Conservation (phyloP, 495 filamentous ascomycete genomes). For the Hypoxylon perforatum region DNA sequence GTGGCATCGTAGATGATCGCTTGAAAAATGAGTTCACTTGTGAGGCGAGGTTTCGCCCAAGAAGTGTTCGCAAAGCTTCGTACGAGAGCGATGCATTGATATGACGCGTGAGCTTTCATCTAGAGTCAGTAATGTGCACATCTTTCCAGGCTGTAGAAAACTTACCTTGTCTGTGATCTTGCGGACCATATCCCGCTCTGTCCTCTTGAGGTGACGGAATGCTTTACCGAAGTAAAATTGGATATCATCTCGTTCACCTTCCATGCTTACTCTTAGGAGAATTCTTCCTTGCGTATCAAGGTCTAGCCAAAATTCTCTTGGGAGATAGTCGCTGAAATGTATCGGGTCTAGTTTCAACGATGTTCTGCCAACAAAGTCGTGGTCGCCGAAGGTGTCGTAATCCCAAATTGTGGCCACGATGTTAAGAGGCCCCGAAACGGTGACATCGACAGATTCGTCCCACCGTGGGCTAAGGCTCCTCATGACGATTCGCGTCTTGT, state of each 20-base stretch:
- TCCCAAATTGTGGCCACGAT: slow-evolving; percentile 99
- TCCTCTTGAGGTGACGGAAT: slow-evolving; percentile 92
- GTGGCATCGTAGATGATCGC: slow-evolving; percentile 61
- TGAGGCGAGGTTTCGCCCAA: slow-evolving; percentile 80
- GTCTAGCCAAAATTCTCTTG: slow-evolving; percentile 96
- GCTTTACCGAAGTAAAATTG: slow-evolving; percentile 99
- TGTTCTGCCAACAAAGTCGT: slow-evolving; percentile 95
- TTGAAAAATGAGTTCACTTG: slow-evolving; percentile 83
- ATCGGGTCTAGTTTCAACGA: slow-evolving; percentile 93
- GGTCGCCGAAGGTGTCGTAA: slow-evolving; percentile 96
- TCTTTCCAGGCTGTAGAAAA: not conserved
- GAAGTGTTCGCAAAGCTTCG: slow-evolving; percentile 76
- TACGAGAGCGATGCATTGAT: slow-evolving; percentile 91
- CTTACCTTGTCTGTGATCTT: slow-evolving; percentile 97
- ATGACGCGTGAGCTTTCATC: slow-evolving; percentile 83
- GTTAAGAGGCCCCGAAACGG: slow-evolving; percentile 88
- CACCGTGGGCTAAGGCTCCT: slow-evolving; percentile 93
- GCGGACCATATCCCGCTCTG: slow-evolving; percentile 96
- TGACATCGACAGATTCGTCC: slow-evolving; percentile 98
- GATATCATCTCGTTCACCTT: slow-evolving; percentile 97
- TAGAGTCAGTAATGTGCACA: slow-evolving; percentile 29
- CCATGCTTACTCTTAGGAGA: slow-evolving; percentile 93
- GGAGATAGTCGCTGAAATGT: slow-evolving; percentile 95
- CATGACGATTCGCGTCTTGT: slow-evolving; percentile 93
- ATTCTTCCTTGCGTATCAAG: slow-evolving; percentile 95